Evolutionary conservation across 108 stramenopile genomes (phyloP).

Genomic region (Cylindrotheca closterium): DNA sequence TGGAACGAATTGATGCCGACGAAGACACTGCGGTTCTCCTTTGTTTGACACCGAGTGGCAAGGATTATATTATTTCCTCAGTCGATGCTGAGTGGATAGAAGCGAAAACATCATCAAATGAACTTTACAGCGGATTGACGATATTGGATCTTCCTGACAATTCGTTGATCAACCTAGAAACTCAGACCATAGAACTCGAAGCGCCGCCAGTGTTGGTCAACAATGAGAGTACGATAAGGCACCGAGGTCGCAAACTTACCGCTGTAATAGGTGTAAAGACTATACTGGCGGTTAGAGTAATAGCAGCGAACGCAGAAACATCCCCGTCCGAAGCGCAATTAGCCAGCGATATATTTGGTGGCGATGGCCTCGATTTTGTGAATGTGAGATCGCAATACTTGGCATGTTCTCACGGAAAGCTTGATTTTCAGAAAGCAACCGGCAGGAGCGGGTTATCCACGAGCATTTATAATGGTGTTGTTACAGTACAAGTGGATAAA

Average conservation of each 20-base stretch:
- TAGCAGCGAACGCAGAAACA: constrained; percentile 10
- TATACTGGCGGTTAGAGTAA: constrained; percentile 26
- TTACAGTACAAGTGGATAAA: not conserved
- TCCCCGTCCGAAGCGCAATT: constrained; percentile 2
- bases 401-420: constrained; percentile 23
- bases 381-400: constrained; percentile 12
- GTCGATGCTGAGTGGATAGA: not conserved
- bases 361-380: constrained; percentile 9
- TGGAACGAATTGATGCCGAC: not conserved
- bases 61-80: not conserved
- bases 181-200: not conserved
- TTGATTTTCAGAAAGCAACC: not conserved
- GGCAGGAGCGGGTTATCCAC: not conserved
- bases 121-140: not conserved
- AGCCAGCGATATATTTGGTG: constrained; percentile 20
- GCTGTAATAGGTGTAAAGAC: not conserved
- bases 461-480: constrained; percentile 2
- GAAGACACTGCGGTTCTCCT: not conserved
- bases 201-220: not conserved
- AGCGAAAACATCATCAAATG: not conserved
- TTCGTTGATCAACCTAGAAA: not conserved
- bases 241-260: not conserved
- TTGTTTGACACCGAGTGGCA: not conserved
- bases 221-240: not conserved
- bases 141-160: not conserved